Percentiles rank a stretch among this genome's conserved stretches.
These are phyloP conservation scores for Candida silvicultrix DNA, from an alignment of 805 yeast genomes.

Conservation along the genomic window DNA sequence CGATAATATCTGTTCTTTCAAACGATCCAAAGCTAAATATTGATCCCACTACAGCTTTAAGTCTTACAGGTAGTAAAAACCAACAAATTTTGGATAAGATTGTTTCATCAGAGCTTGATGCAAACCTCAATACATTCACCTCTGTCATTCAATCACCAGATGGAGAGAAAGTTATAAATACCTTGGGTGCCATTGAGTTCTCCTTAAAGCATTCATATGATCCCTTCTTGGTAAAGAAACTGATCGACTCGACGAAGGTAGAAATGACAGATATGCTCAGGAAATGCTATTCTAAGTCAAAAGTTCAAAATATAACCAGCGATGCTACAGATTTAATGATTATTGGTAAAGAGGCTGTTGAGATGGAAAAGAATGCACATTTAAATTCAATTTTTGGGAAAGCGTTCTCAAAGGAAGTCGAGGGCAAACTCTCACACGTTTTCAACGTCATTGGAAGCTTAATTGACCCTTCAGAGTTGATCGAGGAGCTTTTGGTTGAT, in stretches of 20 bases:
- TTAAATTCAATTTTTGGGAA: slow-evolving; percentile 16
- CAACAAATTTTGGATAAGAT: slow-evolving; percentile 7
- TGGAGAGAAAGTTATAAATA: slow-evolving; percentile 15
- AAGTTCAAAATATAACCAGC: slow-evolving; percentile 1
- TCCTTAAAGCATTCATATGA: slow-evolving; percentile 5
- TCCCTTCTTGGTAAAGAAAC: slow-evolving; percentile 9
- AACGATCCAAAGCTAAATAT: slow-evolving; percentile 10
- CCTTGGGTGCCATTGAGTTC: slow-evolving; percentile 15
- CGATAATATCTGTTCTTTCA: slow-evolving; percentile 23
- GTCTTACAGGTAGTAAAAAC: slow-evolving; percentile 8
- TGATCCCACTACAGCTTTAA: slow-evolving; percentile 2
- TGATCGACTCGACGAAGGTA: slow-evolving; percentile 9
- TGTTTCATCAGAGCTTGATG: slow-evolving; percentile 11
- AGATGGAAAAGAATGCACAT: not conserved
- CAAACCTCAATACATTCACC: slow-evolving; percentile 11
- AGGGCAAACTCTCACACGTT: slow-evolving; percentile 10
- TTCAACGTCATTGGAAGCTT: slow-evolving; percentile 17
- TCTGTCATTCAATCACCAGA: slow-evolving; percentile 20
- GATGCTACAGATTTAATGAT: slow-evolving; percentile 14
- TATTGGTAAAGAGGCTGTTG: slow-evolving; percentile 12
- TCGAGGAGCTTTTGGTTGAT: slow-evolving; percentile 17
- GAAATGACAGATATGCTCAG: slow-evolving; percentile 16
- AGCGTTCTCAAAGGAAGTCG: slow-evolving; percentile 17
- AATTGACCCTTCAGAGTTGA: slow-evolving; percentile 9
- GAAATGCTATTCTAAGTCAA: slow-evolving; percentile 9